Conservation (phyloP, 2,329 filamentous ascomycete genomes). For the Nemania sp. region DNA sequence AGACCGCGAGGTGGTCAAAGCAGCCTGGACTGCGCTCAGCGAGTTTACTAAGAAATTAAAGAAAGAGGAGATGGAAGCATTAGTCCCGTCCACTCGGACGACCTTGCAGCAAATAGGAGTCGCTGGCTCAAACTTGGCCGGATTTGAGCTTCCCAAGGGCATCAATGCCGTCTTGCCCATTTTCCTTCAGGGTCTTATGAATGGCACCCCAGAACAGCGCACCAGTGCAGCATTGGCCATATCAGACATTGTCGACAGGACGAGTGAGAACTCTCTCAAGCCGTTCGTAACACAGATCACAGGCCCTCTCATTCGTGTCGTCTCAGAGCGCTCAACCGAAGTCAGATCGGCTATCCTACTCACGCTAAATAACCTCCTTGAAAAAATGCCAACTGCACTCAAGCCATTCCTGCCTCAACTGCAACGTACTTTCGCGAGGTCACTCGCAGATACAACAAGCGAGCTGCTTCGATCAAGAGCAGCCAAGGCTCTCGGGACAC, state of each 20-base stretch:
- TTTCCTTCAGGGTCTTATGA: slow-evolving; percentile 97
- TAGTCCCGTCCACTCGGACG: slow-evolving; percentile 84
- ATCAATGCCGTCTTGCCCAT: slow-evolving; percentile 96
- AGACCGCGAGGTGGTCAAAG: slow-evolving; percentile 82
- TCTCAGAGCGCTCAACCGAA: slow-evolving; percentile 93
- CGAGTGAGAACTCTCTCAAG: slow-evolving; percentile 83
- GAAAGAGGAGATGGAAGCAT: slow-evolving; percentile 97
- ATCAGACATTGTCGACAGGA: slow-evolving; percentile 92
- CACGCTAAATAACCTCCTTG: slow-evolving; percentile 90
- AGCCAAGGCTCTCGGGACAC: slow-evolving; percentile 88
- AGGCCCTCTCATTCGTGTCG: slow-evolving; percentile 93
- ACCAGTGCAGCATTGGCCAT: slow-evolving; percentile 91
- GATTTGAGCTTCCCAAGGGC: slow-evolving; percentile 91
- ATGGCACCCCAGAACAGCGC: slow-evolving; percentile 88
- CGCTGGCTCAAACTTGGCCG: slow-evolving; percentile 78
- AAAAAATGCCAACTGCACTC: slow-evolving; percentile 93
- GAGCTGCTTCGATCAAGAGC: slow-evolving; percentile 85
- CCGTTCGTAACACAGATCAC: slow-evolving; percentile 98
- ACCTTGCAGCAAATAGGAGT: slow-evolving; percentile 87
- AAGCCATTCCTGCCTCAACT: slow-evolving; percentile 97
- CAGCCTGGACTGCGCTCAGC: slow-evolving; percentile 83
- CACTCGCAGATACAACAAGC: slow-evolving; percentile 88
- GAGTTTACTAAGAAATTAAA: slow-evolving; percentile 86
- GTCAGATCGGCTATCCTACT: slow-evolving; percentile 94
- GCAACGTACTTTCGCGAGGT: slow-evolving; percentile 95